phyloP scores from a whole-genome alignment of 2,329 filamentous ascomycete genomes.

The Davidsoniella eucalypti region DNA sequence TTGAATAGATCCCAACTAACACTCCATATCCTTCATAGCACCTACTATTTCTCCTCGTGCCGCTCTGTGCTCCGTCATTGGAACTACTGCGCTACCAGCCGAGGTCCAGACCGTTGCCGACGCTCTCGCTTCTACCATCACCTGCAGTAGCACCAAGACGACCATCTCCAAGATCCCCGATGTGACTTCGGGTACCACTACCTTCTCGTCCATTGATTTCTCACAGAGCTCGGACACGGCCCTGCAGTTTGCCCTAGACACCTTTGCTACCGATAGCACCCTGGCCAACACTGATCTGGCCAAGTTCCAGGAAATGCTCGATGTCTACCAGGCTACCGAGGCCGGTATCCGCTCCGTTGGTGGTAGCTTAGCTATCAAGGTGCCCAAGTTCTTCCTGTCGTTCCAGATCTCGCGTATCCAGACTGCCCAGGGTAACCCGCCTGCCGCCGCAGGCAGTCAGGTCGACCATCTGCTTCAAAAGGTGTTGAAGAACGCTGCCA shows the following conservation, averaged over 20 bases:
- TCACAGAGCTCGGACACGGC: slow-evolving; percentile 29
- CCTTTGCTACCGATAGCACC: slow-evolving; percentile 34
- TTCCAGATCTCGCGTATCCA: slow-evolving; percentile 43
- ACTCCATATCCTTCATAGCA: not conserved
- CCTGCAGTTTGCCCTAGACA: slow-evolving; percentile 35
- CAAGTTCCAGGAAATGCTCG: slow-evolving; percentile 34
- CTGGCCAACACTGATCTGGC: slow-evolving; percentile 33
- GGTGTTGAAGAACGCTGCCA: slow-evolving; percentile 37
- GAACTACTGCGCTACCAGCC: slow-evolving; percentile 30
- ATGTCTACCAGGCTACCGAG: slow-evolving; percentile 43
- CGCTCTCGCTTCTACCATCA: slow-evolving; percentile 27
- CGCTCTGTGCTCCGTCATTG: slow-evolving; percentile 37
- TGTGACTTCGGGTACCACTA: slow-evolving; percentile 31
- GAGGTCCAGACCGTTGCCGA: slow-evolving; percentile 30
- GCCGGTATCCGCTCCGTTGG: slow-evolving; percentile 37
- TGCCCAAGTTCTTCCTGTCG: slow-evolving; percentile 45
- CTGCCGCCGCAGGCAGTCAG: slow-evolving; percentile 32
- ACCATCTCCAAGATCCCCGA: slow-evolving; percentile 40
- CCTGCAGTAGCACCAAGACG: slow-evolving; percentile 29
- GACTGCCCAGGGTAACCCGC: slow-evolving; percentile 39
- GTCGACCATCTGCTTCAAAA: slow-evolving; percentile 42
- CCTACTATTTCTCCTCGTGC: slow-evolving; percentile 17
- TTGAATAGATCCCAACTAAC: not conserved
- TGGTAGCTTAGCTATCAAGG: slow-evolving; percentile 39
- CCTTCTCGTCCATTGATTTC: slow-evolving; percentile 42